phyloP scores from a whole-genome alignment of 108 stramenopile species.

The Ochromonas danica region DNA sequence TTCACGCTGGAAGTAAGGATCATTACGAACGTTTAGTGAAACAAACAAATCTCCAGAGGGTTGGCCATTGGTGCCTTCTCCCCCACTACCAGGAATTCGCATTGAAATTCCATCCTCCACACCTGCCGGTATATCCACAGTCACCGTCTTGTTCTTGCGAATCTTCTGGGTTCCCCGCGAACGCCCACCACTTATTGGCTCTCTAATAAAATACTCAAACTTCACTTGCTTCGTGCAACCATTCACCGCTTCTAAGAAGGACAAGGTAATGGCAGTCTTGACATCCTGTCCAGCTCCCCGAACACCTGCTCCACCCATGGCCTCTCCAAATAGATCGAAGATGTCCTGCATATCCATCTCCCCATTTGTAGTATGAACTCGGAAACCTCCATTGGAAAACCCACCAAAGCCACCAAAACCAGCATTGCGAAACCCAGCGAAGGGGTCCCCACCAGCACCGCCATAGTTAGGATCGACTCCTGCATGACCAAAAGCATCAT shows the following conservation, averaged over 20 bases:
- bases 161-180: neutral
- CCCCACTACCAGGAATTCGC: constrained; percentile 78
- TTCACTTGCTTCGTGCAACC: constrained; percentile 71
- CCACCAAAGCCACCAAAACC: constrained; percentile 30
- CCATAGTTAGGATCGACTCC: constrained; percentile 79
- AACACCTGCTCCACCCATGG: neutral
- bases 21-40: constrained; percentile 70
- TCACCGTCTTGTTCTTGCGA: constrained; percentile 73
- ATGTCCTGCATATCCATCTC: constrained; percentile 13
- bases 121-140: constrained; percentile 81
- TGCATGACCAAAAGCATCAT: constrained; percentile 85
- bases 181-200: neutral
- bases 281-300: constrained; percentile 56
- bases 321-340: constrained; percentile 7
- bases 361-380: neutral
- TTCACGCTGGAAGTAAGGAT: constrained; percentile 77
- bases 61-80: constrained; percentile 67
- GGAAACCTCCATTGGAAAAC: constrained; percentile 26
- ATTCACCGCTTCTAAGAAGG: constrained; percentile 84
- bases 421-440: neutral
- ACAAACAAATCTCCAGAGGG: constrained; percentile 62
- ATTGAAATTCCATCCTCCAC: constrained; percentile 90
- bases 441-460: constrained; percentile 28
- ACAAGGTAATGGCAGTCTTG: constrained; percentile 72
- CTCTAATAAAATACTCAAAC: neutral